Base-by-base conservation (phyloP, 2,329 filamentous ascomycete species). In the Ophiocordyceps camponoti-leonardi region DNA sequence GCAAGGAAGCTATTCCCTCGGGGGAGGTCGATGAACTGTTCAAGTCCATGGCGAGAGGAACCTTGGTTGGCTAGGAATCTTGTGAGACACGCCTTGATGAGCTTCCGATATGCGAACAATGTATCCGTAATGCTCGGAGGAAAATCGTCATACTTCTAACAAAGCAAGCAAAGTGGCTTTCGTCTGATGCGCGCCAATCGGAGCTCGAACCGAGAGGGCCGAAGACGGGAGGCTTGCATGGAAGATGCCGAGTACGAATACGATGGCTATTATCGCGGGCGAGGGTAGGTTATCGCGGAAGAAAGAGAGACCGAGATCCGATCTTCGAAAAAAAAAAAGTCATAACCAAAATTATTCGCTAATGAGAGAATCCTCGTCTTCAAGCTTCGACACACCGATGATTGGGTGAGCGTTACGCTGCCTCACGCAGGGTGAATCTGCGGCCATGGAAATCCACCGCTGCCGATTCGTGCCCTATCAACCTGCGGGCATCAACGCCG, bases 391-490 rank as follows among this genome's bases (percentile, higher is more conserved):
- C n/a, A 19, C 35, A 5, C n/a, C 35, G n/a, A 20, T n/a, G n/a
- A 18, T 20, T 14, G n/a, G 20, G 7, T 19, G 42, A 16, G 16
- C 16, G 26, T 18, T 26, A 39, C 41, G 33, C 30, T 37, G 23
- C 31, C 46, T 41, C 20, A 39, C 42, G 43, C 43, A 23, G 43
- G 30, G 6, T 11, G 19, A 42, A 20, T 26, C 33, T 23, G n/a
- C 18, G 39, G 41, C 26, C 48, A 95, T 96, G 90, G 90, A 96
- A 66, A 82, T 98, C 60, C 92, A 98, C 69, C 86, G 92, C 57
- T 94, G 88, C 60, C 86, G 92, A 59, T 98, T 98, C 67, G 83
- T 98, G 54, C 84, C 85, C 39, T 96, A 85, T 65, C 86, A 87
- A 52, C 83, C 86, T 8, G 86, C 86, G 49, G 82, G 87, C 47